Evolutionary conservation across 352 stramenopile genomes (phyloP), one percentile per base, ranked within the genome.

Genomic region (Globisporangium viniferum): DNA sequence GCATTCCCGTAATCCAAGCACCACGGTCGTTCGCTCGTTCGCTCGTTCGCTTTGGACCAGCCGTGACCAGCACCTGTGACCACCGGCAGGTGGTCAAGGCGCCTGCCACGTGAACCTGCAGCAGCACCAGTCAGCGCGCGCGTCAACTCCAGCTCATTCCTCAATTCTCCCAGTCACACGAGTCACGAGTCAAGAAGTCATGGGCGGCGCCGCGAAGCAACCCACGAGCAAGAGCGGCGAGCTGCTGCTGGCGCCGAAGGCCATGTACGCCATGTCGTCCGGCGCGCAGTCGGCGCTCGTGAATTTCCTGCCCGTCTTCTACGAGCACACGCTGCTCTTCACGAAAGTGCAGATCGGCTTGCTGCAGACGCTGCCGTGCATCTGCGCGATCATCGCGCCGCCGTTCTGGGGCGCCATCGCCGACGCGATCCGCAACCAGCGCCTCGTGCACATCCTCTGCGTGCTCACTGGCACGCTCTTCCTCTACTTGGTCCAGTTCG

Each of bases 231-330:
- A 61, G 27, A 55, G 55, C 44, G 39, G 66, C 24, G 62, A 66
- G 56, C 55, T 82, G 66, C 75, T 87, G 9, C 84, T 80, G 80
- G 81, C 89, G 60, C 78, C 86, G 62, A 95, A 95, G 72, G 75
- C 79, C 73, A 91, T 92, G 82, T 94, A 93, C 79, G 75, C 79
- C 62, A 56, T 92, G 55, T 87, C 75, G 73, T 86, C 78, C 27
- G 77, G 79, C 48, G 88, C 78, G 66, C 74, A 77, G 55, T 93
- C 86, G 70, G 80, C 86, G 48, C 77, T 91, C 61, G 67, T 85
- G 56, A 93, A 94, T 72, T 95, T 89, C 70, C 69, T 95, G 39
- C 79, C 78, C 22, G 74, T 94, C 24, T 93, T 87, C 73, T 92
- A 80, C 73, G 76, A 93, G 69, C 74, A 91, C 65, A 84, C 73